Percentiles rank a stretch among this genome's conserved stretches.
These are phyloP conservation scores for Plicaturopsis crispa DNA, from an alignment of 768 basidiomycete genomes.

Conservation along the genomic window DNA sequence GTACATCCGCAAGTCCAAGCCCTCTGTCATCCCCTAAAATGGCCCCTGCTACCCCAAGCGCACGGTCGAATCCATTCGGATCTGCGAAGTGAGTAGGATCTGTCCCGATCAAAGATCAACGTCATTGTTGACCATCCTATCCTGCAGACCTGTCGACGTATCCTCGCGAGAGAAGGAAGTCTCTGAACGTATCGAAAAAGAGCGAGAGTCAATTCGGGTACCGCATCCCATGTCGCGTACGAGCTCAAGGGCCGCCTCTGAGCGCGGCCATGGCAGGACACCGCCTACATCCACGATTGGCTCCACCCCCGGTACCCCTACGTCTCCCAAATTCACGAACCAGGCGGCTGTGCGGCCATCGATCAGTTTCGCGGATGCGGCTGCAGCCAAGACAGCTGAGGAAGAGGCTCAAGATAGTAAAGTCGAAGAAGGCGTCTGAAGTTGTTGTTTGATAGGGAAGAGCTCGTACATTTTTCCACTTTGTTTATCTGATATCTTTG, in stretches of 20 bases:
- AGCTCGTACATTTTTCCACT: no score
- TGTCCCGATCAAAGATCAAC: no score
- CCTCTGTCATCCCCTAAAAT: conserved; percentile 79
- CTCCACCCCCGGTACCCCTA: conserved; percentile 7
- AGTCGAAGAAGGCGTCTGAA: conserved; percentile 14
- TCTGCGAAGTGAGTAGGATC: conserved; percentile 55
- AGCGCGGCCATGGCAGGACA: conserved; percentile 36
- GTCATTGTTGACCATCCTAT: conserved; percentile 4
- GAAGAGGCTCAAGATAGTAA: conserved; percentile 10
- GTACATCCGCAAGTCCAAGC: conserved; percentile 58
- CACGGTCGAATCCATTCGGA: conserved; percentile 78
- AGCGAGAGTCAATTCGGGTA: conserved; percentile 34
- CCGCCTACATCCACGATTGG: conserved; percentile 20
- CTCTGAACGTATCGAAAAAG: conserved; percentile 60
- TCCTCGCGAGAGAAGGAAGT: conserved; percentile 70
- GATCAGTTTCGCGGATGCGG: conserved; percentile 79
- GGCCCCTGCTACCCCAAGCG: conserved; percentile 29
- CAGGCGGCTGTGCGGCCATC: conserved; percentile 55
- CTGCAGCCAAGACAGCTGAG: conserved; percentile 34
- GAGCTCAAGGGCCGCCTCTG: conserved; percentile 38
- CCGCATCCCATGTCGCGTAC: conserved; percentile 38
- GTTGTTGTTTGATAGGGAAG: no score
- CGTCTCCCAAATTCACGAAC: conserved; percentile 14
- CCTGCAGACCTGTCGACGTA: conserved; percentile 74
- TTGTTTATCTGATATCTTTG: no score